Evolutionary conservation across 306 rosid genomes (phyloP), one percentile per base, ranked within the genome.

Genomic region (Rubus parviflorus): DNA sequence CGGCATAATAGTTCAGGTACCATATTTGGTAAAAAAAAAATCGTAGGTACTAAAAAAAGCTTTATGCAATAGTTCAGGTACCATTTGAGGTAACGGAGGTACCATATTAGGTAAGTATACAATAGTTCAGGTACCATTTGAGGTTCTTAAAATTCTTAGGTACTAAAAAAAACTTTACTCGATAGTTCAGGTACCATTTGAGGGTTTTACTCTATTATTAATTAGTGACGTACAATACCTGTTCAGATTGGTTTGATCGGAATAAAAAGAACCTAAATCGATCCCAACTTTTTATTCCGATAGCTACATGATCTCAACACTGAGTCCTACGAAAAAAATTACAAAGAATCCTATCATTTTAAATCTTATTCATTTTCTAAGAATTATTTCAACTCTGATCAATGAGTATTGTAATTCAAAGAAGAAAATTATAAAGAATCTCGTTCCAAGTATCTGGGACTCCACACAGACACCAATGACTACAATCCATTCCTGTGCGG

Each of bases 381-480:
- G 35, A 37, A 19, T 38, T 38, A 5, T 45, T 35, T 60, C 49
- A 72, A 13, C 15, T 38, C 22, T 20, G n/a, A 40, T 52, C 45
- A 13, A n/a, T n/a, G 9, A 16, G 6, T 12, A 41, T 30, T 71
- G 41, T 17, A 47, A 8, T 64, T 80, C 74, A 86, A 81, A 86
- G 81, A 77, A 90, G 76, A 54, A 86, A 79, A 76, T 90, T 91
- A 88, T 88, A 90, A 73, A 95, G 90, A 60, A 95, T 87, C 62
- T 85, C 76, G 8, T 95, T 95, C 99, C 99, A 95, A 58, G 92
- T 86, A 72, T 95, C 99, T n/a, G 99, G 97, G 80, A 95, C 97
- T 12, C 99, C 99, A 12, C 92, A 42, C 2, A 95, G 96, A 68
- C 99, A 95, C 99, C 99, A 95, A 75, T 95, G 99, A 69, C 96